Percentiles rank a stretch among this genome's conserved stretches.
phyloP scores from a whole-genome alignment of 2,329 filamentous ascomycete genomes.

The Botryotinia convoluta region DNA sequence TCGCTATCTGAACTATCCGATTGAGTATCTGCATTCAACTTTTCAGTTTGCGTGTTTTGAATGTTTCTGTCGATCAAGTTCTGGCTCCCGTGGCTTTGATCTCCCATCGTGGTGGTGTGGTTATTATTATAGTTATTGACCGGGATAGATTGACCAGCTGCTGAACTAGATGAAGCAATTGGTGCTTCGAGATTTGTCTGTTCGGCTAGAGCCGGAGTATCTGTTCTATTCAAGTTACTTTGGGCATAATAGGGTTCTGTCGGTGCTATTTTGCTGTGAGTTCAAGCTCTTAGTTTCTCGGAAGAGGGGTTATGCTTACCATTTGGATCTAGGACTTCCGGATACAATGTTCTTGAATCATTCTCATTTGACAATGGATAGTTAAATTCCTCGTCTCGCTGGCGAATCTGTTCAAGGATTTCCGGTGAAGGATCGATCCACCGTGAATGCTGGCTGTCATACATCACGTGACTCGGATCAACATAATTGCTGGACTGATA shows the following conservation, averaged over 20 bases:
- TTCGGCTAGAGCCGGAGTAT: no score
- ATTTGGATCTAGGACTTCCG: background rate
- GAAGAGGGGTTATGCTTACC: background rate
- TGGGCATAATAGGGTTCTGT: background rate
- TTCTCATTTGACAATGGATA: background rate
- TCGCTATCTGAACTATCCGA: accelerated
- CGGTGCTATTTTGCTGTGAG: background rate
- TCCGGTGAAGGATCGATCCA: background rate
- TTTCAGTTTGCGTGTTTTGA: no score
- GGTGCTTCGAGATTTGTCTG: background rate
- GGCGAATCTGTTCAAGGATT: accelerated
- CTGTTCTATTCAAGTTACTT: accelerated
- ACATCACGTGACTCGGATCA: background rate
- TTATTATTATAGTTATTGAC: background rate
- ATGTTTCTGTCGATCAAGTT: background rate
- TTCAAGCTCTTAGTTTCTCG: accelerated
- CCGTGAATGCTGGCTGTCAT: background rate
- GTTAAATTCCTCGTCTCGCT: background rate
- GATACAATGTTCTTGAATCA: background rate
- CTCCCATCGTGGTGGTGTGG: accelerated
- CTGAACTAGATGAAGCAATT: background rate
- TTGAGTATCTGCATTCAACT: accelerated
- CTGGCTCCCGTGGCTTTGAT: background rate
- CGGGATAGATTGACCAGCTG: background rate
- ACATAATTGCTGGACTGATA: background rate